Base-by-base conservation (phyloP, 257 asterid species). In the Ophiorrhiza pumila region DNA sequence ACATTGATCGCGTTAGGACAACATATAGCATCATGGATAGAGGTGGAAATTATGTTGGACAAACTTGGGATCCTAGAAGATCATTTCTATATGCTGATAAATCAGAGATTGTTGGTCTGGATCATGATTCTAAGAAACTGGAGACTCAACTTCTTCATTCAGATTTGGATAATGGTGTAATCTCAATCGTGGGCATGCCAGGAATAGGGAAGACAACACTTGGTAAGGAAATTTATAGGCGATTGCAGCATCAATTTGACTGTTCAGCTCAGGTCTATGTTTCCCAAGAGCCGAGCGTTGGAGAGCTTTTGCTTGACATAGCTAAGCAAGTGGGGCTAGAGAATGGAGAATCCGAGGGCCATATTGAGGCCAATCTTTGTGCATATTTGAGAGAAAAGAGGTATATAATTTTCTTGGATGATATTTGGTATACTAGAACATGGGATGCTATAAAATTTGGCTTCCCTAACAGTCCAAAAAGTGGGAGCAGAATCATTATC, bases 291-390 rank as follows among this genome's bases (percentile, higher is more conserved):
- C 70, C 79, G n/a, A 67, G 32, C 14, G 20, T 46, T 9, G 46
- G 35, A 6, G 79, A 68, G 7, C 59, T 75, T 34, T 50, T 73
- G 20, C 29, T 18, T 25, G 72, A 74, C 47, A 37, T 73, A 31
- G 82, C 82, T 0, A 69, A 39, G 53, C 82, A 73, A 37, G 72
- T 78, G 10, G 77, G 79, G n/a, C 71, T 78, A 27, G 78, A 62
- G 43, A 62, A 34, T 62, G 68, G 45, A 3, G 71, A 46, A 20
- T 42, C 23, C 35, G 79, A 61, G 46, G 41, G 49, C 29, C 56
- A 45, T n/a, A 18, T 65, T 45, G 77, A 56, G 42, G 25, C 3
- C 12, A 65, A 57, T 35, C 67, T 79, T 20, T 20, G 5, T 46
- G 43, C 59, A 15, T 41, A 50, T 29, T 64, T 70, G 39, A 31